These are phyloP conservation scores for Tricholoma hemisulphureum DNA, from an alignment of 768 basidiomycete genomes.

Conservation along the genomic window DNA sequence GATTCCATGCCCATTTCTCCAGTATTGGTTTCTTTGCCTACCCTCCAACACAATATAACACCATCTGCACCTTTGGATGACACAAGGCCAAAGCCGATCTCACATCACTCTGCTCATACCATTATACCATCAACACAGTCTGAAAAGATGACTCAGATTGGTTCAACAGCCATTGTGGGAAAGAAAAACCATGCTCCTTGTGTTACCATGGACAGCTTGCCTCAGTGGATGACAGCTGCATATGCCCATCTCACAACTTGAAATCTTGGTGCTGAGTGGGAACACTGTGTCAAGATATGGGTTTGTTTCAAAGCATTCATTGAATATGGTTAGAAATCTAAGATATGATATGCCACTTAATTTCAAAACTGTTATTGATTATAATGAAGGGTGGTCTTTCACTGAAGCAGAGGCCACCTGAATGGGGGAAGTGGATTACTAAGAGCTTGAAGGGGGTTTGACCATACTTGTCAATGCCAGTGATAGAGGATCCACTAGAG, in stretches of 20 bases:
- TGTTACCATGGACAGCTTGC: background rate
- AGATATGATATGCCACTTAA: no score
- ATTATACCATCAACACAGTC: conserved; percentile 1
- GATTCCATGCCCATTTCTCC: no score
- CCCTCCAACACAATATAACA: no score
- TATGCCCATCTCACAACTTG: conserved; percentile 5
- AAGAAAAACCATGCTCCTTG: conserved; percentile 6
- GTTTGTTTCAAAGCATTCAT: background rate
- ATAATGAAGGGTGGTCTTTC: no score
- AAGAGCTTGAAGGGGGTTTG: background rate
- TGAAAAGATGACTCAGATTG: conserved; percentile 6
- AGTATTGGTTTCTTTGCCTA: no score
- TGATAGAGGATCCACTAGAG: conserved; percentile 10
- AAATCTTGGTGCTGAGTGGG: no score
- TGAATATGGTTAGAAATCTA: no score
- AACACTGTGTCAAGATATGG: conserved; percentile 8
- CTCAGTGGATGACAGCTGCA: background rate
- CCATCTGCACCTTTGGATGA: no score
- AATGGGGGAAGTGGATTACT: no score
- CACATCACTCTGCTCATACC: no score
- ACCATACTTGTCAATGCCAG: conserved; percentile 6
- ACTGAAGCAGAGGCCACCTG: conserved; percentile 3
- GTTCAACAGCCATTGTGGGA: background rate
- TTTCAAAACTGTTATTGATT: no score
- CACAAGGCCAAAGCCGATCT: no score